Base-by-base conservation (phyloP, 208 protist species). In the Acanthamoeba royreba region DNA sequence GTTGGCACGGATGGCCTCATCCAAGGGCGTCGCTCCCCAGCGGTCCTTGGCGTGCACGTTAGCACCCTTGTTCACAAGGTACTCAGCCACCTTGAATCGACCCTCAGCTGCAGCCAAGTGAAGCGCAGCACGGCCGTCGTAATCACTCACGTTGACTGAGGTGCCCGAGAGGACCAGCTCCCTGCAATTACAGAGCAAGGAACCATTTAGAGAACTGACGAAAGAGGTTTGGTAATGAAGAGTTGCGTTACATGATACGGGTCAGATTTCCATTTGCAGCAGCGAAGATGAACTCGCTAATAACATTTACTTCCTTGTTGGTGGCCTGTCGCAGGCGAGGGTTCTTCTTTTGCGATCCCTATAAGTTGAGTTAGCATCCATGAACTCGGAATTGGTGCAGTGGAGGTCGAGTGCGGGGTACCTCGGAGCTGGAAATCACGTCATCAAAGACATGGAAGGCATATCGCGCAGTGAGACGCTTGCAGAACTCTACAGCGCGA, bases 401-500 rank as follows among this genome's bases (percentile, higher is more conserved):
- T 55, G 49, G 49, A 55, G 49, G 49, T 25, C 9, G 49, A 19
- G 49, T 25, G 49, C 13, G 49, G 35, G 38, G 74, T 17, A 86
- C 74, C 46, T 89, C 81, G 35, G 81, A 89, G 81, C 81, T 63
- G 46, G 81, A 89, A 47, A 89, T 89, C 19, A 89, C 81, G 31
- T 89, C 86, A 42, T 92, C 90, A 93, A 93, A 93, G 61, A 88
- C 40, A 81, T 74, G 63, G 35, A 93, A 69, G 53, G 31, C n/a
- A 45, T 43, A 93, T 28, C 42, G 53, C 42, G 81, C n/a, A 19
- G 61, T 63, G 42, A 96, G 79, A 19, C 43, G 31, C 87, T 94
- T 43, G 55, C 88, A 95, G 49, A 96, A 95, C 66, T 96, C 55
- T 22, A 96, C 46, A 1, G 87, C 95, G 28, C 94, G 92, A 0